Base-by-base conservation (phyloP, 1,284 basidiomycete genomes). In the Tremellales sp. region DNA sequence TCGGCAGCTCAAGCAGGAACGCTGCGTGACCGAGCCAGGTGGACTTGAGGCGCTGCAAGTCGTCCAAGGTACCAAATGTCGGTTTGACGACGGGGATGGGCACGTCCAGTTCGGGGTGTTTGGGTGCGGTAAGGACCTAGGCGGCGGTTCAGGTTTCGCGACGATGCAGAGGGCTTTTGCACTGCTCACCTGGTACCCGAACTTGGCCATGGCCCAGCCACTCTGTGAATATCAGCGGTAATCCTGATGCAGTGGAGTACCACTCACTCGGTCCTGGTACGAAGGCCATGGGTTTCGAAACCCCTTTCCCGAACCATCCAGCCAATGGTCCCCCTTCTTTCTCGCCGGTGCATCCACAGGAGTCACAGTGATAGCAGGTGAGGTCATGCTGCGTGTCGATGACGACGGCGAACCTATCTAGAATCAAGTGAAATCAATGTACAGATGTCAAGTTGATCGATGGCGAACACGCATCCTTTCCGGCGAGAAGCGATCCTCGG, bases 21-120 rank as follows among this genome's bases (percentile, higher is more conserved):
- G 81, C 84, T 0, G 86, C 86, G 65, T 87, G 86, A 0, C 77
- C 84, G 2, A 86, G 75, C 84, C 84, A 87, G 0, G 84, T 87
- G 7, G 82, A 77, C 61, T 84, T 85, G 51, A 85, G 75, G 46
- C 57, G 13, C 23, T 15, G 15, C 6, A 15, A 36, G 13, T 36
- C 33, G 5, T 17, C 33, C 15, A 17, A 17, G 4, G 41, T 40
- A 5, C 59, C 62, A 43, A 65, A 65, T 3, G 60, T 60, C 7
- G 68, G 67, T 33, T 48, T 62, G 25, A 60, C 48, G 29, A 57
- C 49, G 10, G 62, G 61, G 35, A 70, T 62, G 19, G 57, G 46
- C 11, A 41, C 43, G n/a, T n/a, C n/a, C n/a, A n/a, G n/a, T 29
- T 56, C 51, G 13, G 47, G 49, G 23, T 51, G 15, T 39, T 58